Evolutionary conservation across 1,284 basidiomycete species (phyloP).

Genomic region (Ceratobasidium sp.): DNA sequence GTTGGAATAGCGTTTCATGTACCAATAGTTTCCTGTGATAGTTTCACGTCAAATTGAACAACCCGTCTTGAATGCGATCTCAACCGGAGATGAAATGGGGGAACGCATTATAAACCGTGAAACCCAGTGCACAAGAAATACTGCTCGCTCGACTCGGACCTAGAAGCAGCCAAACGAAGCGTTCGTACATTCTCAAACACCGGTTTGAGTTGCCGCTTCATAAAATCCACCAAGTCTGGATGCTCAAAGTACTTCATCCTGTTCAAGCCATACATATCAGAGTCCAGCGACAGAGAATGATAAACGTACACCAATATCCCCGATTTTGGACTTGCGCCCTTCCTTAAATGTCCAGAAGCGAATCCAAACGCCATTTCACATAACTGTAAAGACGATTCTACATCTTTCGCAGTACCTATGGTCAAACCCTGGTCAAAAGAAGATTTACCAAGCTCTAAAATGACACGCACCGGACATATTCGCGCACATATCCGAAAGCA

Average conservation of each 20-base stretch:
- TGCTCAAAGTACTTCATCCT: conserved; percentile 83
- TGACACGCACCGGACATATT: conserved; percentile 61
- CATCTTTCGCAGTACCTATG: conserved; percentile 72
- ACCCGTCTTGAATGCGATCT: too few species aligned
- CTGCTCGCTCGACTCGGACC: conserved; percentile 76
- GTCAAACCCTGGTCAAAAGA: not conserved
- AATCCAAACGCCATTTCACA: conserved; percentile 75
- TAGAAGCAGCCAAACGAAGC: conserved; percentile 60
- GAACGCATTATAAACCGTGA: not conserved
- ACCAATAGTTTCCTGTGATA: too few species aligned
- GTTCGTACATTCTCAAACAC: conserved; percentile 64
- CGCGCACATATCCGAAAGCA: conserved; percentile 83
- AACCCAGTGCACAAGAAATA: conserved; percentile 73
- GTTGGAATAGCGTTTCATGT: too few species aligned
- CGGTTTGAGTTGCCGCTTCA: conserved; percentile 64
- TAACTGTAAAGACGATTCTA: conserved; percentile 71
- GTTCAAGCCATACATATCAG: not conserved
- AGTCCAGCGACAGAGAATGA: not conserved
- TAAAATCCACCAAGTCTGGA: conserved; percentile 70
- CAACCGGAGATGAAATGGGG: too few species aligned
- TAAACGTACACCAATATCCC: conserved; percentile 76
- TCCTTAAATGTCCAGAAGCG: conserved; percentile 63
- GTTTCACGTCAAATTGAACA: too few species aligned
- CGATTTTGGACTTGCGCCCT: conserved; percentile 60
- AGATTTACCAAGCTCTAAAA: too few species aligned